Percentiles rank a stretch among this genome's conserved stretches.
phyloP scores from a whole-genome alignment of 495 filamentous ascomycete genomes.

The Diplogelasinospora grovesii region DNA sequence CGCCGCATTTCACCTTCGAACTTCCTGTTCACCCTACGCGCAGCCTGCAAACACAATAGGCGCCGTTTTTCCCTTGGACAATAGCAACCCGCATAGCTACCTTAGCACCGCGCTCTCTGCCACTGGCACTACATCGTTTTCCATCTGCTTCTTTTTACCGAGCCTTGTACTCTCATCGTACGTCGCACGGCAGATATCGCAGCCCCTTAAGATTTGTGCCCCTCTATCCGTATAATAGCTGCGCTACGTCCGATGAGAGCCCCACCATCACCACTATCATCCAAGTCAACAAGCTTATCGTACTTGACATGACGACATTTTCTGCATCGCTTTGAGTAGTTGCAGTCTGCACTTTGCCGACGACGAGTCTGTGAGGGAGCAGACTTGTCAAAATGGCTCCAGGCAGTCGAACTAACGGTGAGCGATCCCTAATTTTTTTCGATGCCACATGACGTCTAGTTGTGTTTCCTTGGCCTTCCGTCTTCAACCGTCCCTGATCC shows the following conservation, averaged over 20 bases:
- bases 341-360: slow-evolving; percentile 8
- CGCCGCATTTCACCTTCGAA: too few species aligned
- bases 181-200: too few species aligned
- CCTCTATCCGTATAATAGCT: too few species aligned
- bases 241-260: not conserved
- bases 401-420: slow-evolving; percentile 11
- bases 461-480: not conserved
- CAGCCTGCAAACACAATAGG: too few species aligned
- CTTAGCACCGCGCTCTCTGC: too few species aligned
- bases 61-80: too few species aligned
- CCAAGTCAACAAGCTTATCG: not conserved
- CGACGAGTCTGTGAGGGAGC: slow-evolving; percentile 3
- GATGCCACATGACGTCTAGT: not conserved
- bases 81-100: too few species aligned
- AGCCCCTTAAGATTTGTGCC: too few species aligned
- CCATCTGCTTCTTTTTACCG: too few species aligned
- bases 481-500: not conserved
- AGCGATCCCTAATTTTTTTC: not conserved
- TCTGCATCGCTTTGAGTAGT: slow-evolving; percentile 6
- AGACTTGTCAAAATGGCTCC: slow-evolving; percentile 2
- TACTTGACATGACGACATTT: slow-evolving; percentile 5
- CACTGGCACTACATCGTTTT: too few species aligned
- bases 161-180: too few species aligned
- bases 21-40: too few species aligned
- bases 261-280: not conserved